phyloP scores from a whole-genome alignment of 2,329 filamentous ascomycete species.

The Coniochaeta sp. region DNA sequence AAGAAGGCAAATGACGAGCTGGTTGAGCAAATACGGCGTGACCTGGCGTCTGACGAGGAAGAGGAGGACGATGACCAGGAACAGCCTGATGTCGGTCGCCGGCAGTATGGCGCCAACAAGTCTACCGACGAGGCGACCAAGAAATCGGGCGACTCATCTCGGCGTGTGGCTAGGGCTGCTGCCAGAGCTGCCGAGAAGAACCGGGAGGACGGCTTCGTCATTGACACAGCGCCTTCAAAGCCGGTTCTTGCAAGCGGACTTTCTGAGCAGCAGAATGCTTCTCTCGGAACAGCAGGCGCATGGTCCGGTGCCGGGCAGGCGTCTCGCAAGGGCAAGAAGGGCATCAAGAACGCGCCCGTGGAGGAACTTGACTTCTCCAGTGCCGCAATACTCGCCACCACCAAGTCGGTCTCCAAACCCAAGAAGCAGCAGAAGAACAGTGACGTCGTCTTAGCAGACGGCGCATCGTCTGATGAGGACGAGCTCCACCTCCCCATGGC shows the following conservation, averaged over 20 bases:
- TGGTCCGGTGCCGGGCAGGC: slow-evolving; percentile 32
- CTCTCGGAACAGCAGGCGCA: slow-evolving; percentile 25
- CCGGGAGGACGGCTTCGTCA: slow-evolving; percentile 16
- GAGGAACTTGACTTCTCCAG: slow-evolving; percentile 34
- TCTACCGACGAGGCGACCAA: slow-evolving; percentile 19
- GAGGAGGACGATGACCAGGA: slow-evolving; percentile 42
- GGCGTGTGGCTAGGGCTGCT: neutral
- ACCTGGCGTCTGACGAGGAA: slow-evolving; percentile 59
- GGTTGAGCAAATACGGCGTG: slow-evolving; percentile 60
- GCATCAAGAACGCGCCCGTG: slow-evolving; percentile 18
- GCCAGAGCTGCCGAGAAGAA: slow-evolving; percentile 19
- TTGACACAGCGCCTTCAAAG: slow-evolving; percentile 12
- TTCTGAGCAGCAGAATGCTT: slow-evolving; percentile 5
- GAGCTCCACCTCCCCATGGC: slow-evolving; percentile 46
- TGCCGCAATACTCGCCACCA: slow-evolving; percentile 20
- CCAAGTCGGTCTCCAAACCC: slow-evolving; percentile 13
- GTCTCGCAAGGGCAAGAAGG: slow-evolving; percentile 31
- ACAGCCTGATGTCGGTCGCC: slow-evolving; percentile 59
- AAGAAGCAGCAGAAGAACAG: slow-evolving; percentile 14
- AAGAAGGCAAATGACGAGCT: slow-evolving; percentile 77
- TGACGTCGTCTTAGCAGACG: slow-evolving; percentile 15
- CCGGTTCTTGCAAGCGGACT: neutral
- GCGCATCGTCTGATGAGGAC: slow-evolving; percentile 39
- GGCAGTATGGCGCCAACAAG: slow-evolving; percentile 53
- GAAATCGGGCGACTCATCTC: slow-evolving; percentile 12